Conservation (phyloP, 176 grass and related monocot species). For the Microstegium vimineum region DNA sequence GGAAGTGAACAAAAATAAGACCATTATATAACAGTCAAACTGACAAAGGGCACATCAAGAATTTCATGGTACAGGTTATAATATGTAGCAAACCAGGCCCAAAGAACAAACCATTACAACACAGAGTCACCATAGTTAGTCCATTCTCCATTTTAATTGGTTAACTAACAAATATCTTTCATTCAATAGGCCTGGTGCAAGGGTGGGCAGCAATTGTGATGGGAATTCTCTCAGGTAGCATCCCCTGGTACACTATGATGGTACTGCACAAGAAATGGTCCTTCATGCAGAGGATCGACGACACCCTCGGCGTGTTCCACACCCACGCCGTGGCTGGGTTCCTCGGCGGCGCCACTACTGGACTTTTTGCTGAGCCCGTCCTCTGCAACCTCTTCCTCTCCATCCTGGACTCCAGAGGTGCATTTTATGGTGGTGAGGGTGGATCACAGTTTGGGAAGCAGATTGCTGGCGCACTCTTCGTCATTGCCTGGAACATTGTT, state of each 20-base stretch:
- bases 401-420: slow-evolving; percentile 33
- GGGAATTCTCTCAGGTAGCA: slow-evolving; percentile 44
- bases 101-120: neutral
- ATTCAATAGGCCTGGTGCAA: slow-evolving; percentile 42
- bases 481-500: slow-evolving; percentile 44
- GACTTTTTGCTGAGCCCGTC: slow-evolving; percentile 38
- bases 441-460: slow-evolving; percentile 43
- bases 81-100: neutral
- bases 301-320: slow-evolving; percentile 57
- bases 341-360: slow-evolving; percentile 34
- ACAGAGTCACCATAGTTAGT: neutral
- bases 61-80: neutral
- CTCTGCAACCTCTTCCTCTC: slow-evolving; percentile 48
- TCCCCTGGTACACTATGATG: slow-evolving; percentile 57
- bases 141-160: neutral
- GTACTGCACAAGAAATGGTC: slow-evolving; percentile 43
- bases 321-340: slow-evolving; percentile 49
- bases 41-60: neutral
- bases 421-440: slow-evolving; percentile 35
- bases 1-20: neutral
- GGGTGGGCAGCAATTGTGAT: slow-evolving; percentile 52
- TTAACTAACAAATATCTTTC: neutral
- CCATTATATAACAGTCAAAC: neutral
- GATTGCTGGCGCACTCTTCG: slow-evolving; percentile 31
- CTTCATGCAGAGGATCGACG: slow-evolving; percentile 46